A percentile compares a stretch with the other conserved stretches of the same genome.
phyloP scores from a whole-genome alignment of 2,329 filamentous ascomycete genomes.

The Aureobasidium musti region DNA sequence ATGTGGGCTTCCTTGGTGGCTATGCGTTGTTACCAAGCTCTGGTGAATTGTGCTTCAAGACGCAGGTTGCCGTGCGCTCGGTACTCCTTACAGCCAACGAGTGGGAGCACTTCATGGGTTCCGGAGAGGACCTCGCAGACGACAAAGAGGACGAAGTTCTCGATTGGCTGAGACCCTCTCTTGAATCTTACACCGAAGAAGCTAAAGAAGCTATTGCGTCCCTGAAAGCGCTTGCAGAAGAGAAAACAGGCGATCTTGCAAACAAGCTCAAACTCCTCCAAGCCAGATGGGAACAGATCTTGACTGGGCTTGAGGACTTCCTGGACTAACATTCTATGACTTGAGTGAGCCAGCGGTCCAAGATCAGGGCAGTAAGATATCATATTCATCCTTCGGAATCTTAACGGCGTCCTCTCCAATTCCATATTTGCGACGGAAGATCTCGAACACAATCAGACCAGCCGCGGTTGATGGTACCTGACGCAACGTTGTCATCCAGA shows the following conservation, averaged over 20 bases:
- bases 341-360: too few relatives aligned
- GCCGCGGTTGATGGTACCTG: conserved; percentile 77
- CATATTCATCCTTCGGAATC: conserved; percentile 69
- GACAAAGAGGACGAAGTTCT: conserved; percentile 37
- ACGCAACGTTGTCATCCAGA: conserved; percentile 70
- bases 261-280: conserved; percentile 32
- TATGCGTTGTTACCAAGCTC: conserved; percentile 39
- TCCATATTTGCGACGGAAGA: conserved; percentile 72
- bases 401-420: conserved; percentile 62
- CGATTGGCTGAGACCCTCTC: conserved; percentile 33
- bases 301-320: conserved; percentile 33
- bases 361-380: conserved; percentile 62
- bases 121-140: conserved; percentile 39
- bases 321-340: conserved; percentile 2
- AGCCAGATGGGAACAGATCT: conserved; percentile 45
- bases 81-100: conserved; percentile 41
- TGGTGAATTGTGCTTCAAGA: conserved; percentile 48
- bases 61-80: conserved; percentile 48
- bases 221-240: conserved; percentile 14
- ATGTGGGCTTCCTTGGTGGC: conserved; percentile 47
- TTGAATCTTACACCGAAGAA: conserved; percentile 30
- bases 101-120: conserved; percentile 45
- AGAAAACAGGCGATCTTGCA: conserved; percentile 8
- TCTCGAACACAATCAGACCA: conserved; percentile 75
- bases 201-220: conserved; percentile 29